Evolutionary conservation across 1,284 basidiomycete species (phyloP).

Genomic region (Papiliotrema terrestris): DNA sequence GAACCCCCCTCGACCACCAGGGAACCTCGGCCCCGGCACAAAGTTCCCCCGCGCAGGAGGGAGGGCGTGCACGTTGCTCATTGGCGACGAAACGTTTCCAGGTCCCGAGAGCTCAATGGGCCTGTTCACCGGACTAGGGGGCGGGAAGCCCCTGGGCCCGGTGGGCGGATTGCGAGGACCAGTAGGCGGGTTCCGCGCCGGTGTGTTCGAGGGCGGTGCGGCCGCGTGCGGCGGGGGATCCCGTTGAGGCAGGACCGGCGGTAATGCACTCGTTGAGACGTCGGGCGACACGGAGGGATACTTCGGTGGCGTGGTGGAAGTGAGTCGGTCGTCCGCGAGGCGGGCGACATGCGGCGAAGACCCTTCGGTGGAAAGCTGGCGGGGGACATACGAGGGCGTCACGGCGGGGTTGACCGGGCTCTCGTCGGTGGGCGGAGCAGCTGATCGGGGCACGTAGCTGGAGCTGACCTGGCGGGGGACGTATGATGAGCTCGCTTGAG

Average conservation of each 20-base stretch:
- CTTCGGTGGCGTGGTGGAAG: not conserved
- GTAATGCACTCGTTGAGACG: not conserved
- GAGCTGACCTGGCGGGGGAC: constrained; percentile 1
- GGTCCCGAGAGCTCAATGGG: not conserved
- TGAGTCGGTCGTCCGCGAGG: not conserved
- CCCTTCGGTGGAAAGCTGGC: not conserved
- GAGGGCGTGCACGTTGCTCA: not conserved
- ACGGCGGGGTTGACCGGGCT: not conserved
- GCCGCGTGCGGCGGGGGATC: constrained; percentile 6
- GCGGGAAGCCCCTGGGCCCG: not conserved
- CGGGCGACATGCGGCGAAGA: not conserved
- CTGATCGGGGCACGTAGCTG: constrained; percentile 13
- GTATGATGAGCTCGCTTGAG: not conserved
- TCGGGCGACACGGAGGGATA: not conserved
- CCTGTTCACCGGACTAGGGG: not conserved
- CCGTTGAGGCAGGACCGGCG: not conserved
- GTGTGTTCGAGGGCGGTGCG: not conserved
- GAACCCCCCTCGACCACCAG: not conserved
- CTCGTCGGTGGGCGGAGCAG: not conserved
- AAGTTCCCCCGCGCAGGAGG: not conserved
- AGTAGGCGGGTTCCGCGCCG: constrained; percentile 1
- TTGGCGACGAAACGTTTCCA: not conserved
- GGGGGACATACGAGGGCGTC: not conserved
- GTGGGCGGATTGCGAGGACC: constrained; percentile 7
- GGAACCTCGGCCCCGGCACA: not conserved